Conservation (phyloP, 805 yeast species). For the Candida gorgasii region DNA sequence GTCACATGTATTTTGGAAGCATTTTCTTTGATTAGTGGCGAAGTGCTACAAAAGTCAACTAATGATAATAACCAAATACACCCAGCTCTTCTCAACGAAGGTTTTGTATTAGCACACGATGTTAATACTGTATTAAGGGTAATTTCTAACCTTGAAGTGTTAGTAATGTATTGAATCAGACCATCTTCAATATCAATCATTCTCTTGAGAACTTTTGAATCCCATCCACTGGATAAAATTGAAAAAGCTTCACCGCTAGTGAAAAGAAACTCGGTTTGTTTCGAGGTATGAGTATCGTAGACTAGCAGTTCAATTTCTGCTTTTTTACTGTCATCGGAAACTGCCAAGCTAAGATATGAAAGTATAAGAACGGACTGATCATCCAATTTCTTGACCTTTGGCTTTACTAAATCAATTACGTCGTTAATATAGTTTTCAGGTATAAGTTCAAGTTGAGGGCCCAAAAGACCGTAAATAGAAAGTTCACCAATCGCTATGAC, state of each 20-base stretch:
- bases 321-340: slow-evolving; percentile 1
- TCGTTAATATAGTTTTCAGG: slow-evolving; percentile 13
- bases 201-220: slow-evolving; percentile 53
- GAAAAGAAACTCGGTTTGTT: slow-evolving; percentile 74
- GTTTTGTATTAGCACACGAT: slow-evolving; percentile 65
- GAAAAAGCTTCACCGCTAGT: slow-evolving; percentile 83
- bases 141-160: slow-evolving; percentile 20
- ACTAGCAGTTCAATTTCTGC: slow-evolving; percentile 27
- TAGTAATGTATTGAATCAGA: slow-evolving; percentile 18
- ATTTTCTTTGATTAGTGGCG: slow-evolving; percentile 35
- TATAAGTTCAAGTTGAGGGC: slow-evolving; percentile 25
- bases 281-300: slow-evolving; percentile 60
- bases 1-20: slow-evolving; percentile 67
- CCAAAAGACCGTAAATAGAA: slow-evolving; percentile 47
- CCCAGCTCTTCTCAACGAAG: slow-evolving; percentile 69
- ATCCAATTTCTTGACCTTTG: slow-evolving; percentile 53
- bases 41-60: slow-evolving; percentile 68
- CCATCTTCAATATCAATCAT: slow-evolving; percentile 55
- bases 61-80: slow-evolving; percentile 86
- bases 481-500: slow-evolving; percentile 46
- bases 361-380: slow-evolving; percentile 60
- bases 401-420: slow-evolving; percentile 26
- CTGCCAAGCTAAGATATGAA: slow-evolving; percentile 52
- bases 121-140: slow-evolving; percentile 53
- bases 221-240: slow-evolving; percentile 74